Evolutionary conservation across 768 basidiomycete genomes (phyloP).

Genomic region (Collybiopsis luxurians): DNA sequence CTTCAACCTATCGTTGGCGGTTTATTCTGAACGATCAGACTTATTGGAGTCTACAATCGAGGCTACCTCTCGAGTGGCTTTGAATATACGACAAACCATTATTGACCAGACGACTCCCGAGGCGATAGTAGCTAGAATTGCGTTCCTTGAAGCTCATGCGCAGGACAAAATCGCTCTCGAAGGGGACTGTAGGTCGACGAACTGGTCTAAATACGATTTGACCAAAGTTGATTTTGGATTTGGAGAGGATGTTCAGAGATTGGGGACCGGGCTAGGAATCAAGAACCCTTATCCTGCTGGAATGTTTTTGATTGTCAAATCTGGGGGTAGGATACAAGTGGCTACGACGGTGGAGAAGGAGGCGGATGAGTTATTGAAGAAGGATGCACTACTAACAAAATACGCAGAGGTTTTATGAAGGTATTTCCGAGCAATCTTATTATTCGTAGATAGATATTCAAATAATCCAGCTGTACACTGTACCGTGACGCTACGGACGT

Average conservation of each 20-base stretch:
- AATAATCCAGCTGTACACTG: no score
- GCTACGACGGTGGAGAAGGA: conserved; percentile 5
- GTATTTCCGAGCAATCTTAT: no score
- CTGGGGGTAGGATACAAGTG: background rate
- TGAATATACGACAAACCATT: conserved; percentile 1
- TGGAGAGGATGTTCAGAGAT: background rate
- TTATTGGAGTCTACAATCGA: background rate
- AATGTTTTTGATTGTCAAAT: background rate
- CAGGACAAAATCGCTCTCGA: background rate
- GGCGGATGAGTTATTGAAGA: background rate
- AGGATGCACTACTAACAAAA: background rate
- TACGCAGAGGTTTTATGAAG: no score
- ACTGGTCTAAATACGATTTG: conserved; percentile 4
- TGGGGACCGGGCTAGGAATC: background rate
- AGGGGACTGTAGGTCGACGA: conserved; percentile 5
- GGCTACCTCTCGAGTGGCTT: conserved; percentile 1
- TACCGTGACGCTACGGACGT: no score
- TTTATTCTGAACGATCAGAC: background rate
- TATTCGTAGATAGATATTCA: no score
- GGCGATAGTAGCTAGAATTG: background rate
- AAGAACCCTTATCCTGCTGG: background rate
- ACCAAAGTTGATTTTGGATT: conserved; percentile 4
- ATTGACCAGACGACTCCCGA: background rate
- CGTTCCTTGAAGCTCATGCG: background rate
- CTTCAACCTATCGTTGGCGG: background rate